Evolutionary conservation across 768 basidiomycete species (phyloP).

Genomic region (Porpolomopsis calyptriformis): DNA sequence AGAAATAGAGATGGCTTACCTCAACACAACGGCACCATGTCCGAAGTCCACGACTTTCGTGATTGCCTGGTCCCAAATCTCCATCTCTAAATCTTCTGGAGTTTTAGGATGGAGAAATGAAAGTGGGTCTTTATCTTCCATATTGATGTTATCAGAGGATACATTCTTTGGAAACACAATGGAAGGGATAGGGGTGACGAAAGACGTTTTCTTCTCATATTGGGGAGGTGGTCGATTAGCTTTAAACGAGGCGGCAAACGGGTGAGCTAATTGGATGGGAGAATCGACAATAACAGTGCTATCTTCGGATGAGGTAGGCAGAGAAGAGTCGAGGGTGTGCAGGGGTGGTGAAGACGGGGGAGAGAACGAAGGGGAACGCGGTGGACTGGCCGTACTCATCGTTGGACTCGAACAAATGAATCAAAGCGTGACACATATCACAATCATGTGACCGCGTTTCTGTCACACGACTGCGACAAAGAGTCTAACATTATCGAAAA

Average conservation of each 20-base stretch:
- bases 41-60: slow-evolving; percentile 35
- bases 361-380: slow-evolving; percentile 34
- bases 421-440: neutral
- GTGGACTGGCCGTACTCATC: neutral
- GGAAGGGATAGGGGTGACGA: neutral
- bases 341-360: slow-evolving; percentile 33
- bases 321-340: slow-evolving; percentile 12
- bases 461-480: too few relatives aligned
- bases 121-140: too few relatives aligned
- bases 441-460: too few relatives aligned
- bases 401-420: neutral
- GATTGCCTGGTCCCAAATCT: slow-evolving; percentile 40
- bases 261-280: slow-evolving; percentile 24
- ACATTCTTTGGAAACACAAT: slow-evolving; percentile 15
- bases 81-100: slow-evolving; percentile 24
- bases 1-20: slow-evolving; percentile 23
- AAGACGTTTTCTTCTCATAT: slow-evolving; percentile 28
- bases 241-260: slow-evolving; percentile 51
- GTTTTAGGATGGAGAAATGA: slow-evolving; percentile 1
- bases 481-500: neutral
- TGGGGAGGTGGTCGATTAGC: slow-evolving; percentile 31
- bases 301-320: slow-evolving; percentile 8
- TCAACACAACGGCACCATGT: slow-evolving; percentile 42
- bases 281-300: neutral
- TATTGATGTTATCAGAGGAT: too few relatives aligned